phyloP scores from a whole-genome alignment of 345 rosid genomes.

The Acer campestre region DNA sequence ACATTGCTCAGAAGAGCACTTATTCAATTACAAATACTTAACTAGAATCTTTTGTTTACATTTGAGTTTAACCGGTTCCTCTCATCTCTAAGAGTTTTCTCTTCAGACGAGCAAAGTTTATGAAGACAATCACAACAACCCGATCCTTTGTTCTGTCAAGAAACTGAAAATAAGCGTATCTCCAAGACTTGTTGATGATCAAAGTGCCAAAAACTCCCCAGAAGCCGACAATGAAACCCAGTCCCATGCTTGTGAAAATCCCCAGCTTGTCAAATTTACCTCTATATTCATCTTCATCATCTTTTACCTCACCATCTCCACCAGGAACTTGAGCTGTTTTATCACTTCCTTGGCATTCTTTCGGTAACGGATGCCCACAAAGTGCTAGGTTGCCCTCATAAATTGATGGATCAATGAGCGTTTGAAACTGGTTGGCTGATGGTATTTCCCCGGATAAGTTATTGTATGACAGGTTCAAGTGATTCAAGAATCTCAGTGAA shows the following conservation, averaged over 20 bases:
- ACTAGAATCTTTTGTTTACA: not conserved
- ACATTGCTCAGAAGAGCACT: too few species aligned
- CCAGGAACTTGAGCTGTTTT: not conserved
- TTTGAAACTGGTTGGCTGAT: conserved; percentile 18
- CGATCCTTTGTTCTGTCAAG: conserved; percentile 14
- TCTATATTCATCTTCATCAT: not conserved
- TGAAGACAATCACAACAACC: not conserved
- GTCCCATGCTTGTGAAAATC: not conserved
- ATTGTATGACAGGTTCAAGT: conserved; percentile 30
- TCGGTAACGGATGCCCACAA: conserved; percentile 25
- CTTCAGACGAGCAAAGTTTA: not conserved
- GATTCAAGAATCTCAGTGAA: conserved; percentile 23
- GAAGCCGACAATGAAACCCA: conserved; percentile 17
- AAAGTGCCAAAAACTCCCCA: conserved; percentile 23
- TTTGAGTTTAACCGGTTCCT: not conserved
- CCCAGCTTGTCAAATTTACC: not conserved
- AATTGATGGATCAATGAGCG: conserved; percentile 19
- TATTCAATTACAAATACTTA: too few species aligned
- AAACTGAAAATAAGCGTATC: conserved; percentile 15
- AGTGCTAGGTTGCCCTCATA: conserved; percentile 27
- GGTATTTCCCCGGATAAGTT: conserved; percentile 32
- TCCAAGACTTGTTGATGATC: conserved; percentile 23
- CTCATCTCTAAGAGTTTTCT: not conserved
- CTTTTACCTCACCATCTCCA: not conserved
- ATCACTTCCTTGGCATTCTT: not conserved